phyloP scores from a whole-genome alignment of 1,284 basidiomycete species.

The Volvariella volvacea region DNA sequence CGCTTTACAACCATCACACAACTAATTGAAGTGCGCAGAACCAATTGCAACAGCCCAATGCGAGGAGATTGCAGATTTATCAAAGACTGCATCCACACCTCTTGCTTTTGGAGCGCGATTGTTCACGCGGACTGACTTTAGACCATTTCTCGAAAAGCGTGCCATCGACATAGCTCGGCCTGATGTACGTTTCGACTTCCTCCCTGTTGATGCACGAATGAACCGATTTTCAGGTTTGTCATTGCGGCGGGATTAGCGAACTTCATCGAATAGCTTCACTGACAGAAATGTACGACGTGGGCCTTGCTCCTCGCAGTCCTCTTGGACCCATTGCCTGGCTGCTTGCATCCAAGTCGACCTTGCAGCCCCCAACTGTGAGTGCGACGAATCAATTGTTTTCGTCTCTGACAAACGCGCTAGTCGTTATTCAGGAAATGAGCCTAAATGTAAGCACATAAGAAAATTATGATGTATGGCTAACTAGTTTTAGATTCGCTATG shows the following conservation, averaged over 20 bases:
- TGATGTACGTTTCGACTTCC: conserved; percentile 37
- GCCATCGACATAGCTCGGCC: conserved; percentile 72
- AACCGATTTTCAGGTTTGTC: conserved; percentile 38
- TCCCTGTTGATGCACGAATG: background rate
- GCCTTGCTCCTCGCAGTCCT: conserved; percentile 57
- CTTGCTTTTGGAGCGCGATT: conserved; percentile 71
- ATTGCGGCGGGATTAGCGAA: conserved; percentile 73
- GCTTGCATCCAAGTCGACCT: conserved; percentile 59
- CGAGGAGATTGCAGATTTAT: conserved; percentile 60
- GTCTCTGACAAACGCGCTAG: conserved; percentile 18
- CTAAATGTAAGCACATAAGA: conserved; percentile 36
- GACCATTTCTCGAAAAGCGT: conserved; percentile 66
- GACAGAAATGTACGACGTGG: conserved; percentile 65
- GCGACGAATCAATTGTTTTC: background rate
- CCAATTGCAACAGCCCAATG: conserved; percentile 65
- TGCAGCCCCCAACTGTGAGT: conserved; percentile 48
- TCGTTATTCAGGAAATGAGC: conserved; percentile 65
- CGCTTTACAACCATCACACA: no score
- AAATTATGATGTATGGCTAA: background rate
- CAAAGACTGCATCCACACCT: conserved; percentile 55
- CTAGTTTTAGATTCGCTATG: conserved; percentile 60
- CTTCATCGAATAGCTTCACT: conserved; percentile 62
- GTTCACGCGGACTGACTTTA: conserved; percentile 62
- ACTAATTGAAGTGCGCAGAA: no score
- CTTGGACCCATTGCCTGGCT: conserved; percentile 68